phyloP scores from a whole-genome alignment of 768 basidiomycete species.

The Xanthoconium purpureum region DNA sequence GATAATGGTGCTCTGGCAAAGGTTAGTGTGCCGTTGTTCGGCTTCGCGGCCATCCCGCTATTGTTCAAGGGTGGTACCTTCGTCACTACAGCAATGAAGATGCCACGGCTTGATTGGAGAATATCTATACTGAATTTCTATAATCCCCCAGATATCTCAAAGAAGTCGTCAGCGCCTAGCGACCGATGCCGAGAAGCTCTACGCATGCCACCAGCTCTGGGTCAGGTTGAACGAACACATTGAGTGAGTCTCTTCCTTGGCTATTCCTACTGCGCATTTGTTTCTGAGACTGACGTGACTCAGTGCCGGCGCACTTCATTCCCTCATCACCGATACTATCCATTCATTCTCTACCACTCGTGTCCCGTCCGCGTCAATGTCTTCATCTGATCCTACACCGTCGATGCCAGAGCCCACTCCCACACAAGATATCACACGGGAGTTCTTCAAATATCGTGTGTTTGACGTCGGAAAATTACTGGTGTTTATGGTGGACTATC shows the following conservation, averaged over 20 bases:
- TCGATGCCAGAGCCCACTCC: constrained; percentile 44
- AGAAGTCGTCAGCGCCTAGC: constrained; percentile 69
- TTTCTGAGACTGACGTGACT: constrained; percentile 1
- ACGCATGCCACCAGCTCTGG: constrained; percentile 82
- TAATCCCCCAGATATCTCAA: constrained; percentile 67
- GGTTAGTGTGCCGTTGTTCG: constrained; percentile 37
- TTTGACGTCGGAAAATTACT: constrained; percentile 66
- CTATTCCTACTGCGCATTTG: not conserved
- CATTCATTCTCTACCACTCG: constrained; percentile 57
- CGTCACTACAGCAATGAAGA: not conserved
- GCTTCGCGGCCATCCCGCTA: not conserved
- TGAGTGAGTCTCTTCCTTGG: constrained; percentile 40
- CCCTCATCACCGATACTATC: constrained; percentile 69
- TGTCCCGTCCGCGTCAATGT: constrained; percentile 8
- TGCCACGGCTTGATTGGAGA: not conserved
- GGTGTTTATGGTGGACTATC: constrained; percentile 49
- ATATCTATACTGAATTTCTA: constrained; percentile 1
- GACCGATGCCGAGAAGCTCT: constrained; percentile 83
- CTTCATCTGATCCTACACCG: constrained; percentile 11
- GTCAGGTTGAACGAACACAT: constrained; percentile 65
- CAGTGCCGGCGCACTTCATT: constrained; percentile 56
- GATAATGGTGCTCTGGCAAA: constrained; percentile 78
- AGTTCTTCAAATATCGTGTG: constrained; percentile 77
- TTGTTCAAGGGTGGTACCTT: not conserved
- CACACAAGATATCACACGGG: constrained; percentile 75